Percentiles rank a stretch among this genome's conserved stretches.
Evolutionary conservation across 2,329 filamentous ascomycete species (phyloP).

Genomic region (Claviceps maximensis): DNA sequence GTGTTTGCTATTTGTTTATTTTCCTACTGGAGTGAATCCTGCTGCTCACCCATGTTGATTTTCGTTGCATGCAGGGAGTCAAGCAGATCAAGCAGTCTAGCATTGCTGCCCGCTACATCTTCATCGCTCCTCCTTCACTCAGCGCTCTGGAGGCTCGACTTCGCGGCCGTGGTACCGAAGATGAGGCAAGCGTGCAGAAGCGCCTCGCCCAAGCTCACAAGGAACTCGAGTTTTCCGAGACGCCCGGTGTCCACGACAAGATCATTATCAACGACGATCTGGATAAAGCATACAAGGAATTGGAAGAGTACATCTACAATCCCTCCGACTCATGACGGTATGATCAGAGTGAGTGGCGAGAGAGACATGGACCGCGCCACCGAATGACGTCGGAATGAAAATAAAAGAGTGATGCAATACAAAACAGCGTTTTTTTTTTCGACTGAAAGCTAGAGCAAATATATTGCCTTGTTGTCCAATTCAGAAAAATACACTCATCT

Average conservation of each 20-base stretch:
- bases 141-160: slow-evolving; percentile 63
- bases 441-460: neutral
- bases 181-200: slow-evolving; percentile 56
- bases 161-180: slow-evolving; percentile 65
- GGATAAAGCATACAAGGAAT: slow-evolving; percentile 37
- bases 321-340: slow-evolving; percentile 7
- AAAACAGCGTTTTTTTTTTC: neutral
- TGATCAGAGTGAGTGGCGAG: neutral
- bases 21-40: too few relatives aligned
- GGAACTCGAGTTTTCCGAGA: slow-evolving; percentile 61
- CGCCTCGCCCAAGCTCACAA: slow-evolving; percentile 57
- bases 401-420: neutral
- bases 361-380: neutral
- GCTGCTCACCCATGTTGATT: neutral
- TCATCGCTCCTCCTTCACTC: slow-evolving; percentile 67
- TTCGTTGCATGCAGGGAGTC: slow-evolving; percentile 43
- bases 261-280: slow-evolving; percentile 31
- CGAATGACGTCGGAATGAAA: neutral
- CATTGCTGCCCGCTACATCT: slow-evolving; percentile 68
- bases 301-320: slow-evolving; percentile 37
- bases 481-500: neutral
- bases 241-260: slow-evolving; percentile 38
- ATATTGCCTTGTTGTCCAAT: too few relatives aligned
- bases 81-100: slow-evolving; percentile 77
- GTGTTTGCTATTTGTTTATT: too few relatives aligned